A percentile compares a stretch with the other conserved stretches of the same genome.
phyloP scores from a whole-genome alignment of 768 basidiomycete genomes.

The Rhodotorula paludigena region DNA sequence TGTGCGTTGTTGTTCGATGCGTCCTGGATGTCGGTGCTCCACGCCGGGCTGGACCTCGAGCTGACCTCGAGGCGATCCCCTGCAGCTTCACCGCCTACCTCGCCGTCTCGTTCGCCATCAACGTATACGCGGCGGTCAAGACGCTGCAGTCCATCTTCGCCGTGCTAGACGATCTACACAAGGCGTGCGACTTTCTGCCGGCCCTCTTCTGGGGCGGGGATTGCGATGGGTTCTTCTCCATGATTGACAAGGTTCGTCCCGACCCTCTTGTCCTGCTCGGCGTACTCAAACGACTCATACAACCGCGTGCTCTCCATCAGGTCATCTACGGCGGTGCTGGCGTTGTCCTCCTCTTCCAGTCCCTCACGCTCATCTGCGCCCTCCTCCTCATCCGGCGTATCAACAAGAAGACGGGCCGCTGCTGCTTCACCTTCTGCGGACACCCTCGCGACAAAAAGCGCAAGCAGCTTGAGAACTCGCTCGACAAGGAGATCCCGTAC shows the following conservation, averaged over 20 bases:
- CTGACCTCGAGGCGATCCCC: too few species aligned
- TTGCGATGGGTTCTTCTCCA: conserved; percentile 6
- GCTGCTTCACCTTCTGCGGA: conserved; percentile 26
- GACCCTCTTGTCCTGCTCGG: not conserved
- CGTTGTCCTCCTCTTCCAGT: conserved; percentile 7
- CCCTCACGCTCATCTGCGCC: conserved; percentile 22
- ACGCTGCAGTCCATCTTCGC: conserved; percentile 3
- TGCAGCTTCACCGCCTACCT: conserved; percentile 8
- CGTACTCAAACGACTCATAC: not conserved
- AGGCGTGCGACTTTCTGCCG: conserved; percentile 1
- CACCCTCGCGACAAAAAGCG: not conserved
- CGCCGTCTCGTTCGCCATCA: not conserved
- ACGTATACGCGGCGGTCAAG: not conserved
- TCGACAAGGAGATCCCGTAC: conserved; percentile 8
- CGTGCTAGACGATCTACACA: not conserved
- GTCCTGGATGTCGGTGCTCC: too few species aligned
- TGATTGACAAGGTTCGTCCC: not conserved
- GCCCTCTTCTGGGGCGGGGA: not conserved
- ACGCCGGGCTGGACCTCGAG: too few species aligned
- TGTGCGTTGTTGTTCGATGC: not conserved
- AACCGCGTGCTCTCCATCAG: not conserved
- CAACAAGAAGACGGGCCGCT: conserved; percentile 11
- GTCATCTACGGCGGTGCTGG: conserved; percentile 3
- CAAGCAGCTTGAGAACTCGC: not conserved
- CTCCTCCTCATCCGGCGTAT: conserved; percentile 8